Evolutionary conservation across 225 moss, liverwort and hornwort genomes (phyloP), one percentile per base, ranked within the genome.

Genomic region (Pseudisothecium myosuroides): DNA sequence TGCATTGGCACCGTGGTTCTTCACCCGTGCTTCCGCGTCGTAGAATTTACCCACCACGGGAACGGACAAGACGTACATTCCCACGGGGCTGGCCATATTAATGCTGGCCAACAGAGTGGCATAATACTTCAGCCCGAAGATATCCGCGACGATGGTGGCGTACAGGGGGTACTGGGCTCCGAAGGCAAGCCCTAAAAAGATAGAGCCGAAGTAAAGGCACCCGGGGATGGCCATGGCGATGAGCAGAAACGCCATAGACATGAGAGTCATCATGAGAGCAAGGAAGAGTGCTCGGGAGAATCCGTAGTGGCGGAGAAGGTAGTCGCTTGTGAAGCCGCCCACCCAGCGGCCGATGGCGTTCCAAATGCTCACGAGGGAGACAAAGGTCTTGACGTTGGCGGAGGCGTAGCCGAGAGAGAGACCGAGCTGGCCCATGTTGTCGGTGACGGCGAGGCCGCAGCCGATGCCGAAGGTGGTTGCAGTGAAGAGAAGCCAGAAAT

Each of bases 321-420:
- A 1, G 76, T 96, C 96, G 45, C 94, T 94, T 1, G 94, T 55
- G 85, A 93, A 93, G 0, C 96, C 96, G 5, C 94, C 90, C 28
- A 94, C 90, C 80, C 94, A 93, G n/a, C 96, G 93, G 9, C 96
- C 97, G 24, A 96, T 87, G 49, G 95, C 93, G 56, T 96, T 97
- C 95, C 96, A 97, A 32, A 97, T 96, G 95, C 95, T 95, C 89
- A 95, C 87, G 12, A 97, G 92, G 10, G 97, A 95, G 22, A 96
- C 93, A 83, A 97, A 95, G 1, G 93, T 95, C 11, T 83, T 85
- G 23, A 96, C 93, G 16, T 90, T 87, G 20, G 89, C 47, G 13
- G 87, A 6, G 1, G 92, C 50, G 81, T 97, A 97, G 12, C 97
- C 95, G 54, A 95, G 90, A 7, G 97, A 90, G 24, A 93, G 80